Evolutionary conservation across 2,329 filamentous ascomycete species (phyloP).

Genomic region (Venturia effusa): DNA sequence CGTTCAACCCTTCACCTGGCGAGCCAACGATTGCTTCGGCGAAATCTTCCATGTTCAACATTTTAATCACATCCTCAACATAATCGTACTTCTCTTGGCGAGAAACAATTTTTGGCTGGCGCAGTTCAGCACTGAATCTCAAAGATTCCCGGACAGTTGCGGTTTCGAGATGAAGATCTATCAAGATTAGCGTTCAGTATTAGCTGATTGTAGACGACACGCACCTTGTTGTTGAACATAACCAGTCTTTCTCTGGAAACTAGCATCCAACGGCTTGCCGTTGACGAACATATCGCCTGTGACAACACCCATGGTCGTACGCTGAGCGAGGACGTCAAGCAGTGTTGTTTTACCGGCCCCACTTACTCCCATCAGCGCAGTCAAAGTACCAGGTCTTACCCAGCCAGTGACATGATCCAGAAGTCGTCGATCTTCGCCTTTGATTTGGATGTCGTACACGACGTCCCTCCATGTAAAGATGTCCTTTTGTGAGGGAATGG

Average conservation of each 20-base stretch:
- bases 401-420: slow-evolving; percentile 44
- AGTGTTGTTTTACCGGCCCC: slow-evolving; percentile 79
- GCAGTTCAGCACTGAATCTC: slow-evolving; percentile 10
- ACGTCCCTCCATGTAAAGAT: slow-evolving; percentile 45
- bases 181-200: slow-evolving; percentile 29
- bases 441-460: slow-evolving; percentile 42
- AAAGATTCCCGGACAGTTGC: slow-evolving; percentile 12
- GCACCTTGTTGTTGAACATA: slow-evolving; percentile 24
- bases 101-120: background rate
- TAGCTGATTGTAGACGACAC: slow-evolving; percentile 42
- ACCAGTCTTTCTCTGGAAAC: slow-evolving; percentile 59
- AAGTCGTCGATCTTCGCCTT: slow-evolving; percentile 38
- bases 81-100: slow-evolving; percentile 53
- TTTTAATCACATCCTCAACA: slow-evolving; percentile 53
- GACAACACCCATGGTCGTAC: slow-evolving; percentile 55
- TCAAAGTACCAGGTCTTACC: slow-evolving; percentile 46
- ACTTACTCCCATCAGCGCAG: slow-evolving; percentile 46
- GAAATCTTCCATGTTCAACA: slow-evolving; percentile 55
- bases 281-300: slow-evolving; percentile 62
- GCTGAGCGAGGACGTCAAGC: slow-evolving; percentile 65
- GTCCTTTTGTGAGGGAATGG: slow-evolving; percentile 16
- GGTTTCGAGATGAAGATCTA: slow-evolving; percentile 50
- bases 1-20: slow-evolving; percentile 42
- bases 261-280: slow-evolving; percentile 47
- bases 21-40: slow-evolving; percentile 51